phyloP scores from a whole-genome alignment of 2,329 filamentous ascomycete species.

The Lachnellula suecica region DNA sequence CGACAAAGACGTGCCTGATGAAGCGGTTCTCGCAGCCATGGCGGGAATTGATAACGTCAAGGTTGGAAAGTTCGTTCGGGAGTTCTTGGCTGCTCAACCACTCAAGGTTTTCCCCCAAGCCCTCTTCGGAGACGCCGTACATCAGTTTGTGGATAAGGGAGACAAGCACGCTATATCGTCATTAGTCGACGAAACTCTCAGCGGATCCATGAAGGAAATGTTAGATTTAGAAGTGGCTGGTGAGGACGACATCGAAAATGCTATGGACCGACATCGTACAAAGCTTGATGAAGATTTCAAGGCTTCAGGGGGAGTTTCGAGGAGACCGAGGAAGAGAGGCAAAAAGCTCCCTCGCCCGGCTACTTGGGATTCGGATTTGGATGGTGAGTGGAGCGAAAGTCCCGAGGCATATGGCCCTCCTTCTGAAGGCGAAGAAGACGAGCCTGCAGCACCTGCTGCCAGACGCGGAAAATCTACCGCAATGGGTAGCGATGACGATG shows the following conservation, averaged over 20 bases:
- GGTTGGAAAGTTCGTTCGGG: conserved; percentile 83
- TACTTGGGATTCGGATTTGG: conserved; percentile 85
- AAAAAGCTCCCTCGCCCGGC: conserved; percentile 74
- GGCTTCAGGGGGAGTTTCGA: conserved; percentile 55
- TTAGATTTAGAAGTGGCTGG: conserved; percentile 66
- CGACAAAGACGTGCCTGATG: conserved; percentile 58
- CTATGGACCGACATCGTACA: conserved; percentile 71
- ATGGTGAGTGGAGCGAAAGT: conserved; percentile 83
- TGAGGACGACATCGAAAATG: conserved; percentile 67
- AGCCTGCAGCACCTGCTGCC: conserved; percentile 37
- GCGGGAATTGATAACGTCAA: conserved; percentile 71
- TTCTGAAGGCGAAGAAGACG: conserved; percentile 41
- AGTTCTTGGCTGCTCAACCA: conserved; percentile 83
- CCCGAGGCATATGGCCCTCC: conserved; percentile 60
- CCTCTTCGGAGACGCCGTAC: conserved; percentile 88
- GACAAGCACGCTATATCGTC: conserved; percentile 89
- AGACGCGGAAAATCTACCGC: conserved; percentile 36
- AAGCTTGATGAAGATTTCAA: conserved; percentile 70
- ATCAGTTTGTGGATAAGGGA: conserved; percentile 90
- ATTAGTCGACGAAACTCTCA: conserved; percentile 72
- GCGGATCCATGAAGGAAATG: conserved; percentile 69
- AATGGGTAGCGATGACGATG: conserved; percentile 55
- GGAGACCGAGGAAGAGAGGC: conserved; percentile 44
- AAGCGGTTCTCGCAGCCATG: conserved; percentile 59
- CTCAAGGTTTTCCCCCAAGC: conserved; percentile 92